Evolutionary conservation across 2,329 filamentous ascomycete genomes (phyloP).

Genomic region (Aspergillus melleus): DNA sequence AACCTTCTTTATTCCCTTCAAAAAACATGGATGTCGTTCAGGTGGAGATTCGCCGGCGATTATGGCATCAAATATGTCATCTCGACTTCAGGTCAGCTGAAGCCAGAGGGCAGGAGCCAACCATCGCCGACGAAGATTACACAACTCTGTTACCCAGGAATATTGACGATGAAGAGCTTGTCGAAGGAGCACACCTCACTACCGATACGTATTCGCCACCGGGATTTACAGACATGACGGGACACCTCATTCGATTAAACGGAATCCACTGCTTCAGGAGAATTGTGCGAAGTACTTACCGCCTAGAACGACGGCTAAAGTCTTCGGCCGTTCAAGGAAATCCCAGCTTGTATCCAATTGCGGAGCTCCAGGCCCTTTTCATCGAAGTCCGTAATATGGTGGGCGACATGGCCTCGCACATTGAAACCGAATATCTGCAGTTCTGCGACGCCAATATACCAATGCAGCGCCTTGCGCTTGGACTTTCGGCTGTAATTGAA

Average conservation of each 20-base stretch:
- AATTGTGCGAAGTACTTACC: constrained; percentile 10
- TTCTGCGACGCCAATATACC: constrained; percentile 9
- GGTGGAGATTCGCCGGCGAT: constrained; percentile 9
- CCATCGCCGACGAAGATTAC: constrained; percentile 12
- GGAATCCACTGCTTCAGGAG: constrained; percentile 12
- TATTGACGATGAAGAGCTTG: constrained; percentile 11
- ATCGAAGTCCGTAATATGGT: constrained; percentile 8
- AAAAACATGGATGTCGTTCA: constrained; percentile 13
- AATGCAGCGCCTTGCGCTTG: constrained; percentile 9
- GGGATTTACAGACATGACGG: constrained; percentile 15
- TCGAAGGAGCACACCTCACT: constrained; percentile 2
- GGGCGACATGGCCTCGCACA: constrained; percentile 3
- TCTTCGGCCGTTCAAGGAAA: not conserved
- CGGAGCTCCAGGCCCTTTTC: constrained; percentile 7
- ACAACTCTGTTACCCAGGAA: constrained; percentile 13
- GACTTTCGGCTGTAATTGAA: constrained; percentile 10
- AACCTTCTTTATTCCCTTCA: constrained; percentile 14
- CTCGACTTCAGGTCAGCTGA: constrained; percentile 13
- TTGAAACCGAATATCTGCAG: constrained; percentile 7
- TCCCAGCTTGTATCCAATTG: constrained; percentile 1
- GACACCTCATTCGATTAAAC: constrained; percentile 10
- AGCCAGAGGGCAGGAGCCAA: constrained; percentile 12
- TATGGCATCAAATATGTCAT: constrained; percentile 16
- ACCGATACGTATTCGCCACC: not conserved
- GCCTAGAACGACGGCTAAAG: constrained; percentile 6